phyloP scores from a whole-genome alignment of 139 green algal genomes.

The Chlorella sp. region DNA sequence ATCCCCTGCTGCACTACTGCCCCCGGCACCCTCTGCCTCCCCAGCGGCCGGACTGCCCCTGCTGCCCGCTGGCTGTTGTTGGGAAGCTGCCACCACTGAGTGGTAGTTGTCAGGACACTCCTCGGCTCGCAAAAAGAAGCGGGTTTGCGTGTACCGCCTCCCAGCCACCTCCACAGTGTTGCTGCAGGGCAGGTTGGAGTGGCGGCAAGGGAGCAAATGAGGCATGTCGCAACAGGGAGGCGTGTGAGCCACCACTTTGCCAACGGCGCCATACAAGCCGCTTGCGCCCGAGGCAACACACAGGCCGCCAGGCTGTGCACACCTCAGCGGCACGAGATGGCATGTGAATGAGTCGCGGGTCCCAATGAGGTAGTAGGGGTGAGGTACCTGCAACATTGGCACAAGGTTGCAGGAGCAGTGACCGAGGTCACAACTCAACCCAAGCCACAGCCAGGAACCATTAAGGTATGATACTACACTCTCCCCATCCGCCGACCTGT shows the following conservation, averaged over 20 bases:
- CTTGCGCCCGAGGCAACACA: too few relatives aligned
- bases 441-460: background rate
- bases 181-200: background rate
- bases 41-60: too few relatives aligned
- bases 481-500: background rate
- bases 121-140: conserved; percentile 58
- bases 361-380: conserved; percentile 70
- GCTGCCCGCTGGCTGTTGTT: background rate
- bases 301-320: background rate
- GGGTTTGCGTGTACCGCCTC: conserved; percentile 45
- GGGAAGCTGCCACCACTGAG: background rate
- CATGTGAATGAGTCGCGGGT: conserved; percentile 72
- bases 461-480: background rate
- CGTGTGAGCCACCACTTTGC: too few relatives aligned
- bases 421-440: too few relatives aligned
- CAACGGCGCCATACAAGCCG: too few relatives aligned
- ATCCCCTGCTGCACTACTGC: background rate
- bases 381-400: conserved; percentile 52
- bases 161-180: conserved; percentile 12
- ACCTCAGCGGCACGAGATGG: conserved; percentile 43
- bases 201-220: too few relatives aligned
- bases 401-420: too few relatives aligned
- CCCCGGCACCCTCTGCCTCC: background rate
- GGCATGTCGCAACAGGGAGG: too few relatives aligned
- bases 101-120: conserved; percentile 1